Evolutionary conservation across 192 early-diverging fungal genomes (phyloP).

Genomic region (Backusella westeae): DNA sequence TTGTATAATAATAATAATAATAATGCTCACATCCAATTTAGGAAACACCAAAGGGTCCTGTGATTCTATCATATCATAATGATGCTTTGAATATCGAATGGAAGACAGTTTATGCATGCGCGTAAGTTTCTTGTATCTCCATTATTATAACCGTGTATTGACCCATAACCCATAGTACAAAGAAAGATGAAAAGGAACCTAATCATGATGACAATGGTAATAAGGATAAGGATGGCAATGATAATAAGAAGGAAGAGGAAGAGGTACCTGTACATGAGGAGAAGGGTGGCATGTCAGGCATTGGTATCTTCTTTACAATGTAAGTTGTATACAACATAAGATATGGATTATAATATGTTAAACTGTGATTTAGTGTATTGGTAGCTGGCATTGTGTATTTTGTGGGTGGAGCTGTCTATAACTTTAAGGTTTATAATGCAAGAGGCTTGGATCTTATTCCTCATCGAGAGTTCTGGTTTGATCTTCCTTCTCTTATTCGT

Average conservation of each 20-base stretch:
- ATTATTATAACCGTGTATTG: background rate
- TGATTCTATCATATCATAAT: conserved; percentile 16
- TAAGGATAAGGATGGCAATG: background rate
- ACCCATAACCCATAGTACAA: background rate
- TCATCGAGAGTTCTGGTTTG: conserved; percentile 21
- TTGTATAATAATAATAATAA: no score
- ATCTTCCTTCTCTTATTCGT: conserved; percentile 11
- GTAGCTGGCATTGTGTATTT: conserved; percentile 20
- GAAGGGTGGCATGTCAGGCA: conserved; percentile 16
- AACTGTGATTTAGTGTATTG: background rate
- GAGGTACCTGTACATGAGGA: background rate
- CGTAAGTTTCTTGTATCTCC: background rate
- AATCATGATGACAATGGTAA: background rate
- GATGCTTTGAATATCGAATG: conserved; percentile 22
- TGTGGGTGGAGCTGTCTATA: conserved; percentile 37
- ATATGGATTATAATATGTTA: background rate
- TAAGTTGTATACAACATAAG: background rate
- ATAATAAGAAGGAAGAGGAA: background rate
- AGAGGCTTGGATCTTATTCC: conserved; percentile 35
- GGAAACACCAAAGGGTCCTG: conserved; percentile 9
- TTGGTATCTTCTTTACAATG: conserved; percentile 20
- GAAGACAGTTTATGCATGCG: conserved; percentile 25
- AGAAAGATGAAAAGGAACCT: conserved; percentile 8
- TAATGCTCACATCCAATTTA: background rate
- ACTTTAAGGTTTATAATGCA: conserved; percentile 34